These are phyloP conservation scores for Solanum phureja DNA, from an alignment of 257 asterid genomes.

Conservation along the genomic window DNA sequence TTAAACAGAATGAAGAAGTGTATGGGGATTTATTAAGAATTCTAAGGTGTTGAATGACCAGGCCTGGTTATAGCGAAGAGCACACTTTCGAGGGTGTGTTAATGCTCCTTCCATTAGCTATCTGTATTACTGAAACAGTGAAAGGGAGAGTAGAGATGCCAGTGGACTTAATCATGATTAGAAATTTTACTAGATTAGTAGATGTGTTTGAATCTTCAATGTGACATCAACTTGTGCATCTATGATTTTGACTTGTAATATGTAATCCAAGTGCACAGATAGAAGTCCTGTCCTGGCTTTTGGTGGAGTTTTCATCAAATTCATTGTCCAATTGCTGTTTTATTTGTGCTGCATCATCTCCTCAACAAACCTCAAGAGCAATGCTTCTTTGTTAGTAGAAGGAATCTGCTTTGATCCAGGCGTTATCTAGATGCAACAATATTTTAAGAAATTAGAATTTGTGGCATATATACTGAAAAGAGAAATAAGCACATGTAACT, in stretches of 20 bases:
- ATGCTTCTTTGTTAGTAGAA: not conserved
- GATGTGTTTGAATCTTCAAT: not conserved
- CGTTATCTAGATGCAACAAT: not conserved
- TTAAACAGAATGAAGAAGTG: not conserved
- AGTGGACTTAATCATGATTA: not conserved
- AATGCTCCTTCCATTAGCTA: not conserved
- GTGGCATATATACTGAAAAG: not conserved
- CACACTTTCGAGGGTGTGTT: not conserved
- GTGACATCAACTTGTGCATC: not conserved
- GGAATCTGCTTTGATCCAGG: not conserved
- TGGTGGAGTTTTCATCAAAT: not conserved
- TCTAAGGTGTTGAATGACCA: not conserved
- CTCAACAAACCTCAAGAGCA: not conserved
- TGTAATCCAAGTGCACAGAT: not conserved
- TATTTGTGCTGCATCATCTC: not conserved
- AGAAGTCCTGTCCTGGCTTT: not conserved
- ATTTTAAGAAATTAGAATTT: not conserved
- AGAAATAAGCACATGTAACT: not conserved
- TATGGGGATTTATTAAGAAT: not conserved
- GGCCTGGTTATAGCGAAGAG: not conserved
- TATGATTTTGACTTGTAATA: not conserved
- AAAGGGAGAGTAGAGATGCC: not conserved
- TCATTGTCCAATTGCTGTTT: not conserved
- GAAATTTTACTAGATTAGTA: not conserved
- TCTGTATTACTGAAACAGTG: not conserved